Conservation (phyloP, 192 early-diverging fungal genomes). For the Umbelopsis ramanniana region DNA sequence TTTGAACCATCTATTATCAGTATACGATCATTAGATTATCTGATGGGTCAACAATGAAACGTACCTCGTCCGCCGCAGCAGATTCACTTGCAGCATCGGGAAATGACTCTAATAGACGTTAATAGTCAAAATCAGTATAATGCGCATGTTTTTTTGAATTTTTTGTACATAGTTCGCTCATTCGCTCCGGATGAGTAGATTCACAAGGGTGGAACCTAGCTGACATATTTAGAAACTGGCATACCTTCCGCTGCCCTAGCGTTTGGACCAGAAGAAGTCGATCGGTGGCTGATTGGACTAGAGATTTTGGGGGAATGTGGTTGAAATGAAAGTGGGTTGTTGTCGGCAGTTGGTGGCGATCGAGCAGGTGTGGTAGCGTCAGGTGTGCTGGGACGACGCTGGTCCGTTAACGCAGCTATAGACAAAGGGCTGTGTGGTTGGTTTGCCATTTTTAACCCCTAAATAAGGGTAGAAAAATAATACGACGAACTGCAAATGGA, state of each 20-base stretch:
- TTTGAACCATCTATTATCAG: not conserved
- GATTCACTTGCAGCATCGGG: slow-evolving; percentile 11
- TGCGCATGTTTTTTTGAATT: not conserved
- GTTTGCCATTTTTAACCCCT: slow-evolving; percentile 20
- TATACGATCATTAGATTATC: slow-evolving; percentile 15
- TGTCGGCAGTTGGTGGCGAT: slow-evolving; percentile 8
- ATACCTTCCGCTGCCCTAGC: slow-evolving; percentile 1
- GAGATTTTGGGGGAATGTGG: not conserved
- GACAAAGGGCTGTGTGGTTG: slow-evolving; percentile 16
- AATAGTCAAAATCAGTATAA: not conserved
- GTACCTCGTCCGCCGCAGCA: not conserved
- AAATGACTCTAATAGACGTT: slow-evolving; percentile 7
- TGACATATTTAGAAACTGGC: slow-evolving; percentile 18
- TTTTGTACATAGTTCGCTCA: not conserved
- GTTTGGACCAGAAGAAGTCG: not conserved
- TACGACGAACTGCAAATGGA: not conserved
- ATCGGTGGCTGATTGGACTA: not conserved
- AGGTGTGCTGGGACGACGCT: not conserved
- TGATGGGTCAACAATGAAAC: slow-evolving; percentile 3
- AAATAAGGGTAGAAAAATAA: slow-evolving; percentile 12
- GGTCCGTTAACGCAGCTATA: slow-evolving; percentile 14
- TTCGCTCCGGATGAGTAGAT: slow-evolving; percentile 6
- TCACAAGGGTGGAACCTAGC: not conserved
- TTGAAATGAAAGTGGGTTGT: not conserved
- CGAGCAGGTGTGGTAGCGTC: not conserved